phyloP scores from a whole-genome alignment of 306 rosid species.

The Trichosanthes truncata region DNA sequence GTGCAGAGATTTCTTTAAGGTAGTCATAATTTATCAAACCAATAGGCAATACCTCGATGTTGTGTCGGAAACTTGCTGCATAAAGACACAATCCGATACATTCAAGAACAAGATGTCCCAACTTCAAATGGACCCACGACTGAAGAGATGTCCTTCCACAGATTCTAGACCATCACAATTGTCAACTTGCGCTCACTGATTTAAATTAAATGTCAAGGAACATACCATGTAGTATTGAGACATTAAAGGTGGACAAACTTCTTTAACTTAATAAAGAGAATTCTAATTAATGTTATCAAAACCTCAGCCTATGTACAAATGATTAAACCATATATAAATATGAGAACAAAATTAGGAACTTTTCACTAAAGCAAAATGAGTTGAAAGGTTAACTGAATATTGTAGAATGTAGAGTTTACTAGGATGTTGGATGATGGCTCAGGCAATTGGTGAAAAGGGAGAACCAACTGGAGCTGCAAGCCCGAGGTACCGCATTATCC shows the following conservation, averaged over 20 bases:
- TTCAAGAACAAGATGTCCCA: not conserved
- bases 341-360: not conserved
- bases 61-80: not conserved
- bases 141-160: not conserved
- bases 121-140: not conserved
- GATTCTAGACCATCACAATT: not conserved
- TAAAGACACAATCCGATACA: not conserved
- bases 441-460: constrained; percentile 28
- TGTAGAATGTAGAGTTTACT: constrained; percentile 6
- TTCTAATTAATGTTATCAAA: not conserved
- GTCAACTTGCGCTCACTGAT: too few relatives aligned
- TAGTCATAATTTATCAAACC: not conserved
- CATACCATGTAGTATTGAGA: not conserved
- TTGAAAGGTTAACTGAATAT: not conserved
- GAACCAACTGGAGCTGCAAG: constrained; percentile 68
- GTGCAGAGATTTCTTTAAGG: not conserved
- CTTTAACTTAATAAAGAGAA: not conserved
- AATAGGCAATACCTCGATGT: not conserved
- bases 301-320: constrained; percentile 9
- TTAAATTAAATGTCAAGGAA: not conserved
- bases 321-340: not conserved
- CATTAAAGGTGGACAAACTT: not conserved
- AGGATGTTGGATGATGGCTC: not conserved
- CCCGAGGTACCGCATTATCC: constrained; percentile 73
- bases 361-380: not conserved